These are phyloP conservation scores for Passalora sequoiae DNA, from an alignment of 2,329 filamentous ascomycete species.

Conservation along the genomic window DNA sequence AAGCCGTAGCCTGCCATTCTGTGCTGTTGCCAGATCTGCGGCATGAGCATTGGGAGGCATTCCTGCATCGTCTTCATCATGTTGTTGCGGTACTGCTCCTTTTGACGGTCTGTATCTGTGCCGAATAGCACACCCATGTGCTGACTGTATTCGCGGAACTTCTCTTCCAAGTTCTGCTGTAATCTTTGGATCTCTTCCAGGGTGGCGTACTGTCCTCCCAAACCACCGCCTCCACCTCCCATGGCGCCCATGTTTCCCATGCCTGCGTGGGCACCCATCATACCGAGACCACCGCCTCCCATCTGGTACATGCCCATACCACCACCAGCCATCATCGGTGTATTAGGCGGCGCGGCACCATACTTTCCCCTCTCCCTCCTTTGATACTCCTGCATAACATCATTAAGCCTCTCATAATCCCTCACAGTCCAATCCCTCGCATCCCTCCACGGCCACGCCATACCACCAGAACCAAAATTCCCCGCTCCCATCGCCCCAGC, in stretches of 20 bases:
- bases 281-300: slow-evolving; percentile 10
- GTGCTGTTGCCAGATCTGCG: slow-evolving; percentile 16
- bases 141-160: slow-evolving; percentile 21
- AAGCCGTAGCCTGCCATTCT: slow-evolving; percentile 1
- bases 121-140: slow-evolving; percentile 23
- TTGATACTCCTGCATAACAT: slow-evolving; percentile 24
- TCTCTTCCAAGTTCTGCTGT: slow-evolving; percentile 11
- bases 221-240: slow-evolving; percentile 4
- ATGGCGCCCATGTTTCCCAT: background rate
- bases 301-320: slow-evolving; percentile 1
- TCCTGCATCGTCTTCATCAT: slow-evolving; percentile 26
- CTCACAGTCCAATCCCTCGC: slow-evolving; percentile 21
- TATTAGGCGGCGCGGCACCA: slow-evolving; percentile 4
- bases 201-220: background rate
- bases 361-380: slow-evolving; percentile 15
- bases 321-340: slow-evolving; percentile 8
- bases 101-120: slow-evolving; percentile 21
- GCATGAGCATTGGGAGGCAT: slow-evolving; percentile 23
- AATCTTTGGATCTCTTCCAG: slow-evolving; percentile 6
- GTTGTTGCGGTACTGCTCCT: slow-evolving; percentile 23
- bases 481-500: slow-evolving; percentile 4
- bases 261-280: slow-evolving; percentile 2
- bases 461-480: no score
- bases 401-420: slow-evolving; percentile 26
- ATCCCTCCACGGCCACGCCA: slow-evolving; percentile 16